Base-by-base conservation (phyloP, 2,329 filamentous ascomycete genomes). In the Lachnellula suecica region DNA sequence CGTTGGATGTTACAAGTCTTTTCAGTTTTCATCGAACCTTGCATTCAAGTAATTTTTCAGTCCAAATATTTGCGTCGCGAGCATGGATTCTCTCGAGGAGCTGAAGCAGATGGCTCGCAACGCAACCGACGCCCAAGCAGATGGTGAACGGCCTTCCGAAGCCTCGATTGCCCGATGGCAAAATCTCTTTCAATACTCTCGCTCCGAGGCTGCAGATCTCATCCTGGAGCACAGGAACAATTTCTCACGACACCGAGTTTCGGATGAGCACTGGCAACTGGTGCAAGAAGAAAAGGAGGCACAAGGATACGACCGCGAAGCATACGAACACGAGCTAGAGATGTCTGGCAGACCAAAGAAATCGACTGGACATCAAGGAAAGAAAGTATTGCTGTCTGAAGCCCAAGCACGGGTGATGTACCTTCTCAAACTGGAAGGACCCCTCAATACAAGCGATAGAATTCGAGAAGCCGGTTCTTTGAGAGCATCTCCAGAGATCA, bases 391-490 rank as follows among this genome's bases (percentile, higher is more conserved):
- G 19, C 4, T 45, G 10, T 45, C 43, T 9, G 45, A 40, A 15
- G 20, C 40, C 27, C 35, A 49, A 41, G 48, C 45, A 45, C 44
- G 40, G 3, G 17, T 17, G n/a, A 53, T 42, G 2, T 66, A 61
- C 52, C 54, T 69, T 24, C 35, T 68, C 6, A 59, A 60, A 29
- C 48, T 69, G 4, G 59, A 61, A 8, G 62, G 59, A 2, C 54
- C 55, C 3, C 23, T 69, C 15, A 44, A 52, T 27, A 58, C 58
- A 2, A 38, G 57, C 1, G 47, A 54, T 13, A 62, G 52, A 15
- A 47, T 68, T 22, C 58, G 62, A 51, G 27, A 45, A 2, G 59
- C 59, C 6, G 60, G 57, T 19, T 40, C 29, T 19, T 51, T 66
- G 6, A 10, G 40, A 13, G 37, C 43, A 10, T 27, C 47, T 4